Base-by-base conservation (phyloP, 2,329 filamentous ascomycete species). In the Claviceps sp. region DNA sequence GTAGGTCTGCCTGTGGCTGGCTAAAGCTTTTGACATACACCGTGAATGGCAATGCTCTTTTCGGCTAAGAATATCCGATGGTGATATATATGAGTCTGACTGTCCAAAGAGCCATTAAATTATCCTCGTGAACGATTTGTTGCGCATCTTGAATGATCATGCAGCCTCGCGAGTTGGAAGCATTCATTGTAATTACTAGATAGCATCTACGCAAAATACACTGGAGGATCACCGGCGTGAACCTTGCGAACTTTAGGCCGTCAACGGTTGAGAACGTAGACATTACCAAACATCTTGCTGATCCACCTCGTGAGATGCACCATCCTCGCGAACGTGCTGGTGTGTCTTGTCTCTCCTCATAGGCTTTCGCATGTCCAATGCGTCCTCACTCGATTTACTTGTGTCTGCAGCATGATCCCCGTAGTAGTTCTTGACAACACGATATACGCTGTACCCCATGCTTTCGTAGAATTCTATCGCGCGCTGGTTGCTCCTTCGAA, bases 351-450 rank as follows among this genome's bases (percentile, higher is more conserved):
- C 93, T 62, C 90, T 79, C 68, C 79, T 86, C 71, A 91, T 81
- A 40, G 88, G 81, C 67, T 96, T 97, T 58, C 93, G 81, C 93
- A 98, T 98, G 70, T 98, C 93, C 66, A 88, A 93, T 18, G 91
- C 93, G 72, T 97, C 91, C 68, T 95, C 89, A 49, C 81, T 79
- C 16, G 72, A 72, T 55, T 77, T 73, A 9, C 75, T 79, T 3
- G 81, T 79, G 51, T 81, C 78, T 50, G 72, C 77, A 34, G 83
- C 78, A 64, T 94, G 86, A 64, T 96, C 90, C 56, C 86, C 88
- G 63, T 98, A 98, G 68, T 98, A 98, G 61, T 86, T 85, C 60
- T 88, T 82, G 45, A 98, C 91, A 9, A 88, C 80, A 46, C 93
- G 78, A 69, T 86, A 98, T 47, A 97, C 85, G 54, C 82, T 89